Base-by-base conservation (phyloP, 371 early-diverging fungal species). In the Apophysomyces ossiformis region DNA sequence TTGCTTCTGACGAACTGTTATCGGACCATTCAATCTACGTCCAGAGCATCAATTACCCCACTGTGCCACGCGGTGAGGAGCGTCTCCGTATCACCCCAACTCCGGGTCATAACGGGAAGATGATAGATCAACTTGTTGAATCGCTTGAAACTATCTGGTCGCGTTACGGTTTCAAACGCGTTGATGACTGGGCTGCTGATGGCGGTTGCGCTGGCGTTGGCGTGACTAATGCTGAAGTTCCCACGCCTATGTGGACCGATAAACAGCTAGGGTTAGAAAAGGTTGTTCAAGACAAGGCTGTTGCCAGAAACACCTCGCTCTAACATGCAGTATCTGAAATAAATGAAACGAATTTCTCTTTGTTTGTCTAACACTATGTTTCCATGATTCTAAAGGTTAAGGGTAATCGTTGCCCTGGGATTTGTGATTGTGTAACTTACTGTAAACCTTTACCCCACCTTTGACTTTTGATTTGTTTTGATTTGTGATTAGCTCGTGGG, bases 1-100 rank as follows among this genome's bases (percentile, higher is more conserved):
- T 85, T 13, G 96, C 97, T 32, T 93, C 94, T 36, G 97, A 99
- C 79, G 90, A 92, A 79, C 84, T 99, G 46, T 84, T 99, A 63
- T 78, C 76, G 74, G 87, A 93, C 64, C 92, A 95, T 79, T 86
- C 88, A 58, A 97, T 99, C 77, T 99, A 99, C 74, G 99, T 98
- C 59, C 98, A 99, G 83, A 85, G 87, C 77, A 99, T 99, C 88
- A 99, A 99, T 84, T 98, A 91, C 75, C 99, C 99, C 18, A 99
- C 99, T 32, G 99, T 99, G 11, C 83, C 96, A 41, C 87, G 87
- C 9, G 98, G 98, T 56, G 94, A 97, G 76, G 99, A 99, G 81
- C 92, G 99, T 62, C 91, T 99, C 62, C 92, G 99, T 46, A 97
- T 98, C 81, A 98, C 99, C 7, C 99, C 99, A 9, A 93, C 95